A percentile compares a stretch with the other conserved stretches of the same genome.
Conservation (phyloP, 306 rosid species). For the Vachellia pachyceras region DNA sequence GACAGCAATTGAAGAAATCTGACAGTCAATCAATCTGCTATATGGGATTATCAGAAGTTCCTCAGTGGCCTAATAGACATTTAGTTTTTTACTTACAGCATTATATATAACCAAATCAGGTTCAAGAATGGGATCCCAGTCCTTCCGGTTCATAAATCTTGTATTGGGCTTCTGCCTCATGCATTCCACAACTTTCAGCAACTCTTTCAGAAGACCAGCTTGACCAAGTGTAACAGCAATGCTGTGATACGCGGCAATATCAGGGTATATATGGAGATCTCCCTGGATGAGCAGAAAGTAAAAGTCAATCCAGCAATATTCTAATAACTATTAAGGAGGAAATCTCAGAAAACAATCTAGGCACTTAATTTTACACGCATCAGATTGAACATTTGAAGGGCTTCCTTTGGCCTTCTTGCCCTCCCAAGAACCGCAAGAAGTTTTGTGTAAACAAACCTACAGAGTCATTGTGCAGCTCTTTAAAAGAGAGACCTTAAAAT, state of each 20-base stretch:
- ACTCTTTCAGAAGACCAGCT: constrained; percentile 79
- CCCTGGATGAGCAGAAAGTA: constrained; percentile 60
- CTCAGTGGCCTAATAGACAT: constrained; percentile 12
- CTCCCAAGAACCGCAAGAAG: constrained; percentile 90
- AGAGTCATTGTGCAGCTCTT: constrained; percentile 35
- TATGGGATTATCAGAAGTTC: constrained; percentile 30
- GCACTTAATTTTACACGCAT: constrained; percentile 71
- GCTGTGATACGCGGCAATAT: constrained; percentile 92
- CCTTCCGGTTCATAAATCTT: constrained; percentile 49
- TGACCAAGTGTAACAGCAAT: constrained; percentile 95
- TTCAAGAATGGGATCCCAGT: constrained; percentile 84
- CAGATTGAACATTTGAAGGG: constrained; percentile 71
- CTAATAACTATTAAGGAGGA: constrained; percentile 30
- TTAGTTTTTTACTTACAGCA: constrained; percentile 65
- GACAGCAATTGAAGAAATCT: constrained; percentile 44
- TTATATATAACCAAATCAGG: constrained; percentile 88
- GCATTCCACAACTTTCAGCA: constrained; percentile 72
- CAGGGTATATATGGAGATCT: constrained; percentile 75
- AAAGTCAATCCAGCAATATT: constrained; percentile 42
- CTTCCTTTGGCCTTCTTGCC: constrained; percentile 82
- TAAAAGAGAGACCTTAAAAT: background rate
- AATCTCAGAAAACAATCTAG: constrained; percentile 36
- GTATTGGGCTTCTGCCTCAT: constrained; percentile 77
- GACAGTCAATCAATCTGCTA: constrained; percentile 32
- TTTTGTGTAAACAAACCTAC: constrained; percentile 92